Evolutionary conservation across 331 rosid species (phyloP), one percentile per base, ranked within the genome.

Genomic region (Rhamnella rubrinervis): DNA sequence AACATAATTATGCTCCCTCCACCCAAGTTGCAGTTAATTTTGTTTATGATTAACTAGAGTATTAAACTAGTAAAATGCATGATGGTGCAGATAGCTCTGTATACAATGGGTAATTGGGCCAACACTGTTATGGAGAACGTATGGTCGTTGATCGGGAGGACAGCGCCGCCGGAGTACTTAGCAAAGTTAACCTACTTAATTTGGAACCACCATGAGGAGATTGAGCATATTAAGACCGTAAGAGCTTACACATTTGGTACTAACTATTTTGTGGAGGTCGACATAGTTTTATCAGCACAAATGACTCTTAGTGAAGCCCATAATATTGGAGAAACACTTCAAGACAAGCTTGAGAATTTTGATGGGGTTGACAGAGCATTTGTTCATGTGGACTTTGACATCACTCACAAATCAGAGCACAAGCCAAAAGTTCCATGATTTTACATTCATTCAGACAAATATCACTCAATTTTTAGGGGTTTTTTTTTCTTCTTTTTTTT

Each of bases 41-140:
- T 53, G 15, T 18, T 6, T 52, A 14, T 17, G n/a, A 0, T 1
- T 6, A 7, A 53, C 25, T 49, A 18, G 18, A 2, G 10, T 53
- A 7, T 7, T 8, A 53, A 18, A 52, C 7, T 52, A 52, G 10
- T 6, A 10, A 6, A 7, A 6, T 53, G 7, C n/a, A 21, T 52
- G 26, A 13, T 53, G 7, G 1, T 69, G 89, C 80, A 91, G 98
- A 93, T 93, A 75, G 96, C 98, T 6, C 10, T 91, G 63, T 93
- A 88, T 65, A 91, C 98, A 1, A 90, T 93, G 4, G 68, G 88
- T 6, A 91, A 88, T 60, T 93, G 98, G 98, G 77, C 96, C 31
- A 88, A 84, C 23, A 93, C 96, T 0, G 98, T 91, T 44, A 84
- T 88, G 84, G 98, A 93, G 78, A 93, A 91, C 68, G 96, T 93